Percentiles rank a stretch among this genome's conserved stretches.
phyloP scores from a whole-genome alignment of 768 basidiomycete genomes.

The Trametes punicea region DNA sequence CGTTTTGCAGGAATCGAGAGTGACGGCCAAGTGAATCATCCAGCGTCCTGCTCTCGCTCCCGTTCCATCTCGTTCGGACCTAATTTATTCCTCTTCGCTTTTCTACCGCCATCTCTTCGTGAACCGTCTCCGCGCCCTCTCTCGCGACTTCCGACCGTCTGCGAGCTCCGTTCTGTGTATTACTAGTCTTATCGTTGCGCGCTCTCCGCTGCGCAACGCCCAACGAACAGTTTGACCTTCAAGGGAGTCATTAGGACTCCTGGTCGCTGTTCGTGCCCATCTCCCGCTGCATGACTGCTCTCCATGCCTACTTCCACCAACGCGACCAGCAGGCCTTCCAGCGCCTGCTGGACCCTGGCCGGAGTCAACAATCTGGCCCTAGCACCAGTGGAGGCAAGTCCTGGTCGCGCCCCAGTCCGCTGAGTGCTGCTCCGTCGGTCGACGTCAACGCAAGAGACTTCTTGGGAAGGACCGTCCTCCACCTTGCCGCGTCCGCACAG shows the following conservation, averaged over 20 bases:
- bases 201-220: constrained; percentile 8
- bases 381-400: constrained; percentile 55
- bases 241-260: constrained; percentile 25
- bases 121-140: not conserved
- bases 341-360: constrained; percentile 59
- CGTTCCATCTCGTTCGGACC: not conserved
- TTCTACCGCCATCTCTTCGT: constrained; percentile 4
- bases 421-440: constrained; percentile 27
- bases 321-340: constrained; percentile 75
- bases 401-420: constrained; percentile 48
- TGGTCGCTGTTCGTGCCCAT: constrained; percentile 20
- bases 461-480: constrained; percentile 75
- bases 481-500: constrained; percentile 68
- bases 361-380: constrained; percentile 28
- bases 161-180: constrained; percentile 5
- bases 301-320: constrained; percentile 73
- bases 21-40: constrained; percentile 1
- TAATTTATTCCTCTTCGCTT: constrained; percentile 19
- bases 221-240: constrained; percentile 16
- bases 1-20: constrained; percentile 1
- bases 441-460: constrained; percentile 74
- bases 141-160: not conserved
- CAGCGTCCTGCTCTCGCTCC: not conserved
- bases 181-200: constrained; percentile 17
- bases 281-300: constrained; percentile 59